Percentiles rank a stretch among this genome's conserved stretches.
Evolutionary conservation across 805 yeast species (phyloP).

Genomic region (Limtongozyma cylindracea): DNA sequence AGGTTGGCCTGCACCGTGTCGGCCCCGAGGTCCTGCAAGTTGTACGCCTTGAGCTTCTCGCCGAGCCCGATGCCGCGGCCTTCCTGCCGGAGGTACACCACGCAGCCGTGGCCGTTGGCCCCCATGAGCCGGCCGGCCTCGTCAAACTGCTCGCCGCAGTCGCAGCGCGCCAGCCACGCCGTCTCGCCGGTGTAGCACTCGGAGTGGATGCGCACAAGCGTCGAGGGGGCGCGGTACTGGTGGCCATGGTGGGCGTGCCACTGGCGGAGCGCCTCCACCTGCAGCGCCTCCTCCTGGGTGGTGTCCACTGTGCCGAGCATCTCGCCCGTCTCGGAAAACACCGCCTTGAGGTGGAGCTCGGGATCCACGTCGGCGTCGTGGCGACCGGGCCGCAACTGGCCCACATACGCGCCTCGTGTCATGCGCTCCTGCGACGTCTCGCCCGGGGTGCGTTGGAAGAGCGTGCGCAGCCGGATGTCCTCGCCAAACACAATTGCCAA

Average conservation of each 20-base stretch:
- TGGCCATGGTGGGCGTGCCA: no score
- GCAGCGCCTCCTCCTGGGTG: slow-evolving; percentile 8
- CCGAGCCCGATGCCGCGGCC: slow-evolving; percentile 99
- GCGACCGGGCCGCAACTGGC: slow-evolving; percentile 76
- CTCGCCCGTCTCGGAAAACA: slow-evolving; percentile 10
- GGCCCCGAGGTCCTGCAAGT: slow-evolving; percentile 92
- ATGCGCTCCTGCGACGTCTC: slow-evolving; percentile 84
- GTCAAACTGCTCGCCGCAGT: slow-evolving; percentile 97
- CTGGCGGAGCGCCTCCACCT: no score
- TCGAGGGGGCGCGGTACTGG: slow-evolving; percentile 5
- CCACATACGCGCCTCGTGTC: slow-evolving; percentile 97
- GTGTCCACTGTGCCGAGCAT: slow-evolving; percentile 5
- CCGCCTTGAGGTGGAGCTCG: slow-evolving; percentile 4
- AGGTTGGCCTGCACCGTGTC: slow-evolving; percentile 95
- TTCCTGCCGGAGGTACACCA: slow-evolving; percentile 89
- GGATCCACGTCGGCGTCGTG: slow-evolving; percentile 34
- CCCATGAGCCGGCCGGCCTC: slow-evolving; percentile 95
- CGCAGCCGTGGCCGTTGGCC: slow-evolving; percentile 67
- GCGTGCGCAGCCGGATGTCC: slow-evolving; percentile 52
- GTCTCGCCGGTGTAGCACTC: slow-evolving; percentile 99
- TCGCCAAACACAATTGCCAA: slow-evolving; percentile 94
- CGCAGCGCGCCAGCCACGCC: slow-evolving; percentile 98
- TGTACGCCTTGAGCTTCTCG: slow-evolving; percentile 89
- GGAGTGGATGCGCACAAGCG: slow-evolving; percentile 74
- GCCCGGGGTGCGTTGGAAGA: slow-evolving; percentile 31